A percentile compares a stretch with the other conserved stretches of the same genome.
Evolutionary conservation across 495 filamentous ascomycete genomes (phyloP).

Genomic region (Xylaria curta): DNA sequence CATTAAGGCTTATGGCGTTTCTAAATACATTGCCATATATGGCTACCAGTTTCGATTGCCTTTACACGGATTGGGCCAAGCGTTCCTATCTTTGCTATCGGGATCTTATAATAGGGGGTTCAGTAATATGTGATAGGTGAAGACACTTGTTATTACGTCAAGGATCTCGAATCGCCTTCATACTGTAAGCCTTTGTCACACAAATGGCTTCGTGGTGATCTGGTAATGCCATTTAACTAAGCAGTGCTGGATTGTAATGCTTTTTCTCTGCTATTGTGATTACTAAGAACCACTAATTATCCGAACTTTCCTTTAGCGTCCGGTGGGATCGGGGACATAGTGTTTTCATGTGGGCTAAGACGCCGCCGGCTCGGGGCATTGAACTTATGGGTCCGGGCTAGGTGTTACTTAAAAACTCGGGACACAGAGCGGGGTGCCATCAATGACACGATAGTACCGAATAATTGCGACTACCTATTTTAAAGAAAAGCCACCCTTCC

Average conservation of each 20-base stretch:
- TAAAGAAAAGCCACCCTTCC: not conserved
- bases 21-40: not conserved
- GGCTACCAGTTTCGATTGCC: not conserved
- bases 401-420: not conserved
- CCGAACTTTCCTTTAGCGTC: not conserved
- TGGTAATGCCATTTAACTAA: not conserved
- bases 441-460: not conserved
- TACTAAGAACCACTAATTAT: constrained; percentile 5
- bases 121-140: not conserved
- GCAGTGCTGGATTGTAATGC: not conserved
- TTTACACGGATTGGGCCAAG: not conserved
- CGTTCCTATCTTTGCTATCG: not conserved
- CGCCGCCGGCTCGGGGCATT: not conserved
- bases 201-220: not conserved
- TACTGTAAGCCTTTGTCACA: not conserved
- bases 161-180: not conserved
- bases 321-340: not conserved
- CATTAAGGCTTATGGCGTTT: not conserved
- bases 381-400: not conserved
- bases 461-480: constrained; percentile 5
- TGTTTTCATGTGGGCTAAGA: not conserved
- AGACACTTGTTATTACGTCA: not conserved
- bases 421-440: constrained; percentile 2
- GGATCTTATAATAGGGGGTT: not conserved
- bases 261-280: constrained; percentile 9